Conservation (phyloP, 1,139 yeast species). For the Suhomyces panamericanus region DNA sequence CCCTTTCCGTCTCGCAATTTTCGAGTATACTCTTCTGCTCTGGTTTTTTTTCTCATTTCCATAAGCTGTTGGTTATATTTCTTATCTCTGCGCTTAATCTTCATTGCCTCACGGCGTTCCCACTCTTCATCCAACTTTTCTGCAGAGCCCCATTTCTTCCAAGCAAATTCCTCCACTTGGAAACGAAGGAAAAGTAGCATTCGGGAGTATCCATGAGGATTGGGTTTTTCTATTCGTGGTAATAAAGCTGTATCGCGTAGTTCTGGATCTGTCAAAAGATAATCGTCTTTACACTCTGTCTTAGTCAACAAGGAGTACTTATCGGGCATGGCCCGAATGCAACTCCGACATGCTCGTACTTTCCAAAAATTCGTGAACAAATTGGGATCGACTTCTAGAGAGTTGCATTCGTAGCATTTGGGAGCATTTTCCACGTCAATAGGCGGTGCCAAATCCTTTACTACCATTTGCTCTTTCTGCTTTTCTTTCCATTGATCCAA, state of each 20-base stretch:
- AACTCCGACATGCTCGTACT: slow-evolving; percentile 72
- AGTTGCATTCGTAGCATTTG: slow-evolving; percentile 77
- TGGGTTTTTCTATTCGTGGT: slow-evolving; percentile 83
- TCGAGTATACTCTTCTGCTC: slow-evolving; percentile 88
- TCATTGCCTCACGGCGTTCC: slow-evolving; percentile 74
- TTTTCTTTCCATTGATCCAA: slow-evolving; percentile 76
- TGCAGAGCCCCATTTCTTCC: slow-evolving; percentile 91
- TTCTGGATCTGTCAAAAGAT: slow-evolving; percentile 90
- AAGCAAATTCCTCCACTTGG: slow-evolving; percentile 90
- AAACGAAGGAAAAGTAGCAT: slow-evolving; percentile 90
- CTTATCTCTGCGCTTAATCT: slow-evolving; percentile 73
- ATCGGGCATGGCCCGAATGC: slow-evolving; percentile 74
- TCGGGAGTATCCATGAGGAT: slow-evolving; percentile 90
- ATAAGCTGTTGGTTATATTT: slow-evolving; percentile 71
- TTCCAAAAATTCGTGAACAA: slow-evolving; percentile 65
- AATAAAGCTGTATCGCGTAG: slow-evolving; percentile 66
- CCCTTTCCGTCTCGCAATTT: slow-evolving; percentile 59
- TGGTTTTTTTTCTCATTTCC: slow-evolving; percentile 86
- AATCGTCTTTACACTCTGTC: slow-evolving; percentile 93
- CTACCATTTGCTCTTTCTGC: slow-evolving; percentile 45
- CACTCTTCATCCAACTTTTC: slow-evolving; percentile 92
- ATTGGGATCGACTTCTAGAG: slow-evolving; percentile 76
- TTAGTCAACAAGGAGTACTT: slow-evolving; percentile 89
- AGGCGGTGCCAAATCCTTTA: slow-evolving; percentile 66
- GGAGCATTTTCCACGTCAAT: slow-evolving; percentile 70